These are phyloP conservation scores for Lentithecium fluviatile DNA, from an alignment of 495 filamentous ascomycete species.

Conservation along the genomic window DNA sequence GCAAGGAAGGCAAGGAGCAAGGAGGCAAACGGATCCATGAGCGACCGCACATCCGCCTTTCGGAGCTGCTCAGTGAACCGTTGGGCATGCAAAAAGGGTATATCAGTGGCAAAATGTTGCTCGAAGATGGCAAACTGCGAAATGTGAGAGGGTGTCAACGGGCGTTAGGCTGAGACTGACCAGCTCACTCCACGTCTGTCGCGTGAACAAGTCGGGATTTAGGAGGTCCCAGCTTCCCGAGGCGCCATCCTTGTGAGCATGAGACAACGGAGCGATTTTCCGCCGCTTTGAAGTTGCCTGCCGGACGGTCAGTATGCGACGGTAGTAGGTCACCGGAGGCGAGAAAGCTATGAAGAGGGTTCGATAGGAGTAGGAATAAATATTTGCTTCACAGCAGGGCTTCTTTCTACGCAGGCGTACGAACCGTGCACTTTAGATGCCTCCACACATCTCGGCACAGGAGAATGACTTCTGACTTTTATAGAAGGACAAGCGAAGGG, in stretches of 20 bases:
- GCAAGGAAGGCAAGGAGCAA: slow-evolving; percentile 76
- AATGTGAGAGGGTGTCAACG: slow-evolving; percentile 17
- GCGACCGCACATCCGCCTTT: slow-evolving; percentile 46
- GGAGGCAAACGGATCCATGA: slow-evolving; percentile 50
- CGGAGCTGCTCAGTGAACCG: slow-evolving; percentile 64
- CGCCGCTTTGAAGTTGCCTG: no score
- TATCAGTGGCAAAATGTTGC: slow-evolving; percentile 75
- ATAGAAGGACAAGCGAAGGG: no score
- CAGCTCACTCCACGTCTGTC: slow-evolving; percentile 52
- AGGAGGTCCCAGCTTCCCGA: slow-evolving; percentile 4
- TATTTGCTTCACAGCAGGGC: no score
- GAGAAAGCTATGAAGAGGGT: no score
- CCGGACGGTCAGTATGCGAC: no score
- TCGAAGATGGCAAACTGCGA: slow-evolving; percentile 74
- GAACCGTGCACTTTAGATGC: no score
- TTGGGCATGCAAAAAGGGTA: slow-evolving; percentile 79
- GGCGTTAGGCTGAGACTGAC: slow-evolving; percentile 29
- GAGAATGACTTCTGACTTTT: no score
- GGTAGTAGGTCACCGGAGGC: no score
- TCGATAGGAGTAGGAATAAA: no score
- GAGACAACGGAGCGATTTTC: no score
- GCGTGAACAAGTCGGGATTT: slow-evolving; percentile 40
- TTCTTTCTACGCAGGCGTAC: no score
- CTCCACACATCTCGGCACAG: no score
- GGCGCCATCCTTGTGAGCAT: background rate